These are phyloP conservation scores for Crithidia expoeki DNA, from an alignment of 208 protist species.

Conservation along the genomic window DNA sequence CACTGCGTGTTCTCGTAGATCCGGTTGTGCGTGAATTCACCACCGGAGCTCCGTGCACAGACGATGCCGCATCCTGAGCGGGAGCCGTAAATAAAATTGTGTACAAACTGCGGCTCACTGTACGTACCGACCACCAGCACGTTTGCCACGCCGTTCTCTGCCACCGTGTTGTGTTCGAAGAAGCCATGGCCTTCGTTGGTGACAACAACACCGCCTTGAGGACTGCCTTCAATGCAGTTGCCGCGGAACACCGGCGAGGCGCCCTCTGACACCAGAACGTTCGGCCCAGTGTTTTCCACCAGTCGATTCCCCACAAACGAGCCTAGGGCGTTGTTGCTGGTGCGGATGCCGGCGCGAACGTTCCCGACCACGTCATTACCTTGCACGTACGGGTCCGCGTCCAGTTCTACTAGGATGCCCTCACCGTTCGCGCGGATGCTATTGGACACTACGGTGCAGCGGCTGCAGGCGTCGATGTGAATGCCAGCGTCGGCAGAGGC, in stretches of 20 bases:
- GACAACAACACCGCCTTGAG: constrained; percentile 72
- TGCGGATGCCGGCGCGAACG: constrained; percentile 46
- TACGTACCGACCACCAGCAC: constrained; percentile 65
- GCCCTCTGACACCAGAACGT: constrained; percentile 75
- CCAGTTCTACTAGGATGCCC: constrained; percentile 78
- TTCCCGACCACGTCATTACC: constrained; percentile 61
- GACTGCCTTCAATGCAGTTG: constrained; percentile 62
- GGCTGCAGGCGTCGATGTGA: constrained; percentile 59
- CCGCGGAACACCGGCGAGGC: constrained; percentile 60
- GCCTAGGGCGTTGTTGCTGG: constrained; percentile 79
- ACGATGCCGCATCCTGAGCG: constrained; percentile 68
- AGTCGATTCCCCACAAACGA: constrained; percentile 76
- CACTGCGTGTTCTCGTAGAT: constrained; percentile 75
- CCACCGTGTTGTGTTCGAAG: constrained; percentile 77
- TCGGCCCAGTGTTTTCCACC: constrained; percentile 47
- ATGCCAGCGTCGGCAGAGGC: constrained; percentile 50
- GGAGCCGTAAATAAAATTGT: constrained; percentile 60
- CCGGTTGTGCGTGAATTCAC: constrained; percentile 57
- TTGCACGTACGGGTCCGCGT: constrained; percentile 76
- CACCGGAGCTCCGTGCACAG: constrained; percentile 42
- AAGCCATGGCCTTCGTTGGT: constrained; percentile 62
- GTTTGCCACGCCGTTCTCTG: constrained; percentile 71
- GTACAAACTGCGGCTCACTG: constrained; percentile 52
- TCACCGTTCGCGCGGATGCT: constrained; percentile 56
- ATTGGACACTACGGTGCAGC: constrained; percentile 63